phyloP scores from a whole-genome alignment of 2,329 filamentous ascomycete genomes.

The Sporothrix dimorphospora region DNA sequence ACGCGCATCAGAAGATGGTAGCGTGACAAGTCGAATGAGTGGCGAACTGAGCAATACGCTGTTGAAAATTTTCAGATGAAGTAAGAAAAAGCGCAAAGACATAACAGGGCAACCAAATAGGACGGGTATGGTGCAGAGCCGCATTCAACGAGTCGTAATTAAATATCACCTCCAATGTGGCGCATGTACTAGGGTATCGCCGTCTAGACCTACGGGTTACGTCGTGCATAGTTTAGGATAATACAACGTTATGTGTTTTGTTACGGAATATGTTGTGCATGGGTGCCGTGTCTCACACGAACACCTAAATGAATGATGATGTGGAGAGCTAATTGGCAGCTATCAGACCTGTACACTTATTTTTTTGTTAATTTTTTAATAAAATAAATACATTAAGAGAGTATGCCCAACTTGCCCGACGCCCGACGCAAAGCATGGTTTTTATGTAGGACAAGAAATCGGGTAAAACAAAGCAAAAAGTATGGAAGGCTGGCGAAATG shows the following conservation, averaged over 20 bases:
- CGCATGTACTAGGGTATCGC: neutral
- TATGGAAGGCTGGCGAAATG: neutral
- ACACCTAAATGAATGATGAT: neutral
- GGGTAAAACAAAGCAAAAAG: neutral
- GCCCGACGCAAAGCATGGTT: conserved; percentile 1
- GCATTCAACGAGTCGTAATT: neutral
- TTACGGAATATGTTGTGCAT: neutral
- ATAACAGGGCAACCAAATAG: neutral
- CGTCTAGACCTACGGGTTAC: neutral
- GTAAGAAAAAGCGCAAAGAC: neutral
- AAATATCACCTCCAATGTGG: neutral
- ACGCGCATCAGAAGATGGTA: neutral
- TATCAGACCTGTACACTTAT: neutral
- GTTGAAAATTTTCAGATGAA: neutral
- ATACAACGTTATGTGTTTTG: neutral
- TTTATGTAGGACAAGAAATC: neutral
- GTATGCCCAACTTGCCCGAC: neutral
- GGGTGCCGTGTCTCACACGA: neutral
- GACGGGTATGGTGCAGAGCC: neutral
- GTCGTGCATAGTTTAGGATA: neutral
- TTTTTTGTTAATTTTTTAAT: neutral
- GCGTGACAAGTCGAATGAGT: neutral
- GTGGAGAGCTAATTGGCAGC: neutral
- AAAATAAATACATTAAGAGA: neutral
- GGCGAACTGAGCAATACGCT: neutral